Evolutionary conservation across 2,329 filamentous ascomycete species (phyloP).

Genomic region (Fusarium sp.): DNA sequence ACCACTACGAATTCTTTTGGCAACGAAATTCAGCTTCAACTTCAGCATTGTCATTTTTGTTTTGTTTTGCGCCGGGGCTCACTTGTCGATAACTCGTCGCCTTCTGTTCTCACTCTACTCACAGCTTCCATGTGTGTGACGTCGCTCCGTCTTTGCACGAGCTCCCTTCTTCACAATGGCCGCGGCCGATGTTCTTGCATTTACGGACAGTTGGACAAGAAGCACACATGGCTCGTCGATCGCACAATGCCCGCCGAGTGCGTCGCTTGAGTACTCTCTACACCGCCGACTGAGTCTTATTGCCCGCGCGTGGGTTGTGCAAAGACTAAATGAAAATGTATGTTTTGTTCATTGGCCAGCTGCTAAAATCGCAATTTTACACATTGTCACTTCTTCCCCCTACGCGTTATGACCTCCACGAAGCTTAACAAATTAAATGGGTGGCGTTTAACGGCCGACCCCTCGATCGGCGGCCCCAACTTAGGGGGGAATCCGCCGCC

Average conservation of each 20-base stretch:
- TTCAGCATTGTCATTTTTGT: slow-evolving; percentile 18
- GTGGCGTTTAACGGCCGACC: slow-evolving; percentile 45
- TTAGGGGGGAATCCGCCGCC: slow-evolving; percentile 44
- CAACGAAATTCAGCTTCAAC: slow-evolving; percentile 23
- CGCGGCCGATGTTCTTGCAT: slow-evolving; percentile 62
- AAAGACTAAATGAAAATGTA: slow-evolving; percentile 44
- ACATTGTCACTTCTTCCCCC: slow-evolving; percentile 6
- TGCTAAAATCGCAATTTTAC: slow-evolving; percentile 7
- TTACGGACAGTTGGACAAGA: slow-evolving; percentile 59
- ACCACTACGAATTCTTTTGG: slow-evolving; percentile 6
- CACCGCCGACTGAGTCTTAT: slow-evolving; percentile 50
- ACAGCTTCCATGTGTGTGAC: slow-evolving; percentile 67
- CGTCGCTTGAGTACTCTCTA: slow-evolving; percentile 48
- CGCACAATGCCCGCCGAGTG: slow-evolving; percentile 50
- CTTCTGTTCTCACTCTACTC: slow-evolving; percentile 30
- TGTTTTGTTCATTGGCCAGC: slow-evolving; percentile 20
- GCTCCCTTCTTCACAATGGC: slow-evolving; percentile 67
- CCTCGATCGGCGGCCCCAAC: slow-evolving; percentile 45
- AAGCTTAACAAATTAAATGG: slow-evolving; percentile 37
- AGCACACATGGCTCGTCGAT: slow-evolving; percentile 56
- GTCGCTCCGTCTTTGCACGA: slow-evolving; percentile 57
- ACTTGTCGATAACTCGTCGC: slow-evolving; percentile 25
- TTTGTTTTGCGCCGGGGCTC: slow-evolving; percentile 25
- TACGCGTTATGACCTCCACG: neutral
- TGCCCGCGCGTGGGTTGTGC: slow-evolving; percentile 52